phyloP scores from a whole-genome alignment of 495 filamentous ascomycete species.

The Pseudomonodictys pantanalensis region DNA sequence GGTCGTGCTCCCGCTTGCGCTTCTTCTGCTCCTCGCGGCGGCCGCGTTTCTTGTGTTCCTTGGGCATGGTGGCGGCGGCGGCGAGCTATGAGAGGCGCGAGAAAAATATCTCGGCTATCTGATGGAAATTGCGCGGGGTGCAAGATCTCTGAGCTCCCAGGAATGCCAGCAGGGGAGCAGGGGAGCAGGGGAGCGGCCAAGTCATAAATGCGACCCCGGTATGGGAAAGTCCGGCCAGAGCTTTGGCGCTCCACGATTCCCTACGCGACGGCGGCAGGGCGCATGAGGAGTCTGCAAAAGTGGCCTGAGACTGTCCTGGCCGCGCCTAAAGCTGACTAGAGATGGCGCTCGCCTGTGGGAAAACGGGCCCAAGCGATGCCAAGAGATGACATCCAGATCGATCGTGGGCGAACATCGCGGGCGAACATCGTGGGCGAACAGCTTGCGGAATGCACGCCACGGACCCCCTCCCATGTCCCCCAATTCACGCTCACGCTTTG shows the following conservation, averaged over 20 bases:
- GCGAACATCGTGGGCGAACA: background rate
- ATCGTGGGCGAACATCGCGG: background rate
- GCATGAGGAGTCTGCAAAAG: background rate
- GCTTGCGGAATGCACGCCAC: background rate
- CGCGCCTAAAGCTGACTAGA: background rate
- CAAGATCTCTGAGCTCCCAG: background rate
- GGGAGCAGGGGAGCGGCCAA: no score
- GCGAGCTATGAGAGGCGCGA: background rate
- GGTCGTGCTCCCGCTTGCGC: conserved; percentile 48
- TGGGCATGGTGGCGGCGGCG: conserved; percentile 47
- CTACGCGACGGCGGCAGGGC: background rate
- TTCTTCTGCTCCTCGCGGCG: conserved; percentile 59
- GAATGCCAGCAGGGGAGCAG: background rate
- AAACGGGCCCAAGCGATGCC: background rate
- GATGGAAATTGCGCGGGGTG: background rate
- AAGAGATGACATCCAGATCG: background rate
- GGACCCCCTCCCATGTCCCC: background rate
- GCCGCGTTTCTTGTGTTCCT: conserved; percentile 66
- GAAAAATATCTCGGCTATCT: conserved; percentile 10
- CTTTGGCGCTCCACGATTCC: no score
- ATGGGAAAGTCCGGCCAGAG: no score
- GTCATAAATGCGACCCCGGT: no score
- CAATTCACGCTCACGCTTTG: background rate
- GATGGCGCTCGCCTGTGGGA: background rate
- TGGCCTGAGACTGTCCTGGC: background rate